These are phyloP conservation scores for Blastocystis hominis DNA, from an alignment of 352 stramenopile genomes.

Conservation along the genomic window DNA sequence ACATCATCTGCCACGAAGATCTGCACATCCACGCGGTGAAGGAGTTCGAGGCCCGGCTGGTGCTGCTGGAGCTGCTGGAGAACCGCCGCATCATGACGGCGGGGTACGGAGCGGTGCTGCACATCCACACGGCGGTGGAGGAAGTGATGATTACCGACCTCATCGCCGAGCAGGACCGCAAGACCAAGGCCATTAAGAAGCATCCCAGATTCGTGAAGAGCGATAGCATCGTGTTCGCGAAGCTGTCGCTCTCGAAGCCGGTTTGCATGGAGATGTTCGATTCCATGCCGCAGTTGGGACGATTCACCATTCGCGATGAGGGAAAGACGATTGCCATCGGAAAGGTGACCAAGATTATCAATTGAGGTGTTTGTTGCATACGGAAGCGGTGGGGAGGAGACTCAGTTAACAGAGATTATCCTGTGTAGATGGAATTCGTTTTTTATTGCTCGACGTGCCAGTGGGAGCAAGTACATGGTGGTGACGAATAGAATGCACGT, in stretches of 20 bases:
- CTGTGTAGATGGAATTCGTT: not conserved
- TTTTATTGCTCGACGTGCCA: not conserved
- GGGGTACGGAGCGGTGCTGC: slow-evolving; percentile 85
- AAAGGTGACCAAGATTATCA: slow-evolving; percentile 84
- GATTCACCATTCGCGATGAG: slow-evolving; percentile 93
- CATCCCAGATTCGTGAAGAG: slow-evolving; percentile 83
- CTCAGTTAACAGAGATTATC: too few relatives aligned
- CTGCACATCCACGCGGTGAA: slow-evolving; percentile 68
- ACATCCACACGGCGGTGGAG: slow-evolving; percentile 89
- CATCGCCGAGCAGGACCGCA: slow-evolving; percentile 65
- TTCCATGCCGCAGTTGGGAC: slow-evolving; percentile 83
- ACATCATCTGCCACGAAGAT: slow-evolving; percentile 62
- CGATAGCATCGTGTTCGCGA: slow-evolving; percentile 81
- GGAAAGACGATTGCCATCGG: slow-evolving; percentile 96
- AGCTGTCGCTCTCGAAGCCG: slow-evolving; percentile 80
- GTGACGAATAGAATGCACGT: not conserved
- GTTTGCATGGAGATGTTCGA: slow-evolving; percentile 89
- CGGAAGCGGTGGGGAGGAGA: too few relatives aligned
- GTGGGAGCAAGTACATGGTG: not conserved
- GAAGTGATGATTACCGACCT: slow-evolving; percentile 84
- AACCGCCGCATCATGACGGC: slow-evolving; percentile 87
- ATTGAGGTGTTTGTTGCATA: slow-evolving; percentile 45
- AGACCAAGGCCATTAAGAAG: slow-evolving; percentile 59
- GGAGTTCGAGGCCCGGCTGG: slow-evolving; percentile 77
- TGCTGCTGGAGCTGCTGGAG: slow-evolving; percentile 88